These are phyloP conservation scores for Pseudodiploospora longispora DNA, from an alignment of 2,329 filamentous ascomycete genomes.

Conservation along the genomic window DNA sequence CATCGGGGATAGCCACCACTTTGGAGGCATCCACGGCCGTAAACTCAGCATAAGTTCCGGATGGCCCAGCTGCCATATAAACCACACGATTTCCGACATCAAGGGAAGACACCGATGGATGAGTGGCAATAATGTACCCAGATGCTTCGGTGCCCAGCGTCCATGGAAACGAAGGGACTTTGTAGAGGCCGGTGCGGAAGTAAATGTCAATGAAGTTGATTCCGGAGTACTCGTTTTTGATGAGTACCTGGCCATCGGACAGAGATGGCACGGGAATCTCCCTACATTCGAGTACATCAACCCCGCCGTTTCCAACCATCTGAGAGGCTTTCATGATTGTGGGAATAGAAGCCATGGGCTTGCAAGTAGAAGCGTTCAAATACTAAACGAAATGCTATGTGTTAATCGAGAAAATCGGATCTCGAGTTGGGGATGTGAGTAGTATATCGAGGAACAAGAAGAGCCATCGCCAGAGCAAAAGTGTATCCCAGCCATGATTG, in stretches of 20 bases:
- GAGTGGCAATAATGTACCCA: conserved; percentile 59
- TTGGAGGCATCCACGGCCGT: conserved; percentile 43
- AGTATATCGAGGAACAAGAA: no score
- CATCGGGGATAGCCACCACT: conserved; percentile 55
- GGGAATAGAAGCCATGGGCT: conserved; percentile 61
- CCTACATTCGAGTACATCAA: conserved; percentile 64
- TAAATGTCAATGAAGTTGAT: conserved; percentile 91
- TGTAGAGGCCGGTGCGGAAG: conserved; percentile 79
- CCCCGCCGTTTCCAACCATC: conserved; percentile 55
- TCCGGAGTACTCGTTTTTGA: conserved; percentile 73
- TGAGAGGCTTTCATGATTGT: conserved; percentile 63
- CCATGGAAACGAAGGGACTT: conserved; percentile 56
- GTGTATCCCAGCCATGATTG: no score
- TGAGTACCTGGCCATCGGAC: conserved; percentile 61
- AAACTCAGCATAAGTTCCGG: conserved; percentile 49
- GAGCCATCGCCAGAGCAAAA: no score
- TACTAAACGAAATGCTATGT: neutral
- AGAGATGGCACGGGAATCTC: conserved; percentile 61
- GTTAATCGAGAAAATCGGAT: no score
- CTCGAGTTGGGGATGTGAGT: no score
- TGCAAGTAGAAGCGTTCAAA: conserved; percentile 1
- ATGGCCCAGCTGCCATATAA: conserved; percentile 43
- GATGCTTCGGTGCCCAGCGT: conserved; percentile 73
- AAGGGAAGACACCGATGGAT: conserved; percentile 46
- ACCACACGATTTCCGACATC: conserved; percentile 62